These are phyloP conservation scores for Clathrus columnatus DNA, from an alignment of 768 basidiomycete genomes.

Conservation along the genomic window DNA sequence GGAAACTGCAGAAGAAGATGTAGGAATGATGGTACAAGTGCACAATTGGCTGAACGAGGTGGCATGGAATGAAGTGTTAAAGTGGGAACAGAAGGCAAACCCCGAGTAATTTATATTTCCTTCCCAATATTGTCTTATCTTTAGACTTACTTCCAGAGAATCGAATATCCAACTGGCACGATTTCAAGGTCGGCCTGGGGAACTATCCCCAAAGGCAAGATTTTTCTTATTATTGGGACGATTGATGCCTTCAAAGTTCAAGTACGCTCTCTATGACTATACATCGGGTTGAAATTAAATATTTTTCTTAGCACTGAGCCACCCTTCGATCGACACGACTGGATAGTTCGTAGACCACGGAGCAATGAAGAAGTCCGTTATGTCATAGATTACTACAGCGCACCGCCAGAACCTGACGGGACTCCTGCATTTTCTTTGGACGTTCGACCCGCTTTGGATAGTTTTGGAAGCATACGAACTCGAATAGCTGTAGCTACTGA, in stretches of 20 bases:
- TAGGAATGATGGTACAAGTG: slow-evolving; percentile 96
- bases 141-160: slow-evolving; percentile 31
- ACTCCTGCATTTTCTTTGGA: slow-evolving; percentile 94
- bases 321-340: slow-evolving; percentile 98
- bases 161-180: slow-evolving; percentile 67
- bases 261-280: slow-evolving; percentile 27
- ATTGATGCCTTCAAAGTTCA: slow-evolving; percentile 84
- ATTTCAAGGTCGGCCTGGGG: slow-evolving; percentile 86
- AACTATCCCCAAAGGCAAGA: slow-evolving; percentile 90
- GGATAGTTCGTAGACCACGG: slow-evolving; percentile 77
- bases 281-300: slow-evolving; percentile 6
- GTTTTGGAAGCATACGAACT: slow-evolving; percentile 63
- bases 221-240: slow-evolving; percentile 81
- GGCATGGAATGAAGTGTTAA: slow-evolving; percentile 91
- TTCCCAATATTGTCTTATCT: neutral
- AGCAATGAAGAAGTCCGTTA: slow-evolving; percentile 84
- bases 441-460: slow-evolving; percentile 91
- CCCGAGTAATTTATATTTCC: slow-evolving; percentile 31
- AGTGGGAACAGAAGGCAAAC: slow-evolving; percentile 74
- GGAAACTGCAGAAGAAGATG: slow-evolving; percentile 94
- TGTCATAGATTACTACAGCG: slow-evolving; percentile 98
- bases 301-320: slow-evolving; percentile 58
- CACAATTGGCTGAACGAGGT: slow-evolving; percentile 97
- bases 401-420: slow-evolving; percentile 80
- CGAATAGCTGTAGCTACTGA: slow-evolving; percentile 62